These are phyloP conservation scores for Quercus wislizeni DNA, from an alignment of 306 rosid species.

Conservation along the genomic window DNA sequence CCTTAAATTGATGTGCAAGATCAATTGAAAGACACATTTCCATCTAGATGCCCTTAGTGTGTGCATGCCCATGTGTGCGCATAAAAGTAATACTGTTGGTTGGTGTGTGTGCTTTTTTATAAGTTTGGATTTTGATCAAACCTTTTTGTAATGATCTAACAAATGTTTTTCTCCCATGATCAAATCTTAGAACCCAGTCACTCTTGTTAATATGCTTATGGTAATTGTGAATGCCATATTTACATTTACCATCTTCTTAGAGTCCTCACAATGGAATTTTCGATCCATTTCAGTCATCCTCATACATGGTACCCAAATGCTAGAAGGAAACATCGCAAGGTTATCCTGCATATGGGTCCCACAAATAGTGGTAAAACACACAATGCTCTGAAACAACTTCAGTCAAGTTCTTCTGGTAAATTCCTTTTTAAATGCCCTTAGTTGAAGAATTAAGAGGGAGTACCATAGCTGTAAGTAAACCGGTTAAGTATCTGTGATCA, in stretches of 20 bases:
- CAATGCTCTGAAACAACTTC: constrained; percentile 78
- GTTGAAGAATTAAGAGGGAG: constrained; percentile 6
- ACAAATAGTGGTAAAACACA: constrained; percentile 95
- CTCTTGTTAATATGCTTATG: constrained; percentile 1
- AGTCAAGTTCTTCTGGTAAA: constrained; percentile 83
- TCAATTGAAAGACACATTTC: too few species aligned
- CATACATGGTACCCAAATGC: constrained; percentile 97
- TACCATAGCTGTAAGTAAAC: constrained; percentile 8
- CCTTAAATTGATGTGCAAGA: too few species aligned
- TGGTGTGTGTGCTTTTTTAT: not conserved
- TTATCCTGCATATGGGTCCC: constrained; percentile 94
- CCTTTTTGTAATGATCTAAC: not conserved
- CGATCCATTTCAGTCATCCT: constrained; percentile 54
- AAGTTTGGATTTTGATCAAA: not conserved
- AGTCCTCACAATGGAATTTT: not conserved
- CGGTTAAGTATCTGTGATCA: constrained; percentile 15
- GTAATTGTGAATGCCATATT: constrained; percentile 3
- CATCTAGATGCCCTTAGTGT: too few species aligned
- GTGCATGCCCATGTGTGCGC: too few species aligned
- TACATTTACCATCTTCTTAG: not conserved
- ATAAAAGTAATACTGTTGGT: not conserved
- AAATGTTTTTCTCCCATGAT: not conserved
- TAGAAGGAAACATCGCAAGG: constrained; percentile 66
- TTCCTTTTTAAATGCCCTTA: constrained; percentile 16
- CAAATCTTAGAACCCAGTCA: not conserved